Base-by-base conservation (phyloP, 73 alveolate genomes). In the Blepharisma japonicum region DNA sequence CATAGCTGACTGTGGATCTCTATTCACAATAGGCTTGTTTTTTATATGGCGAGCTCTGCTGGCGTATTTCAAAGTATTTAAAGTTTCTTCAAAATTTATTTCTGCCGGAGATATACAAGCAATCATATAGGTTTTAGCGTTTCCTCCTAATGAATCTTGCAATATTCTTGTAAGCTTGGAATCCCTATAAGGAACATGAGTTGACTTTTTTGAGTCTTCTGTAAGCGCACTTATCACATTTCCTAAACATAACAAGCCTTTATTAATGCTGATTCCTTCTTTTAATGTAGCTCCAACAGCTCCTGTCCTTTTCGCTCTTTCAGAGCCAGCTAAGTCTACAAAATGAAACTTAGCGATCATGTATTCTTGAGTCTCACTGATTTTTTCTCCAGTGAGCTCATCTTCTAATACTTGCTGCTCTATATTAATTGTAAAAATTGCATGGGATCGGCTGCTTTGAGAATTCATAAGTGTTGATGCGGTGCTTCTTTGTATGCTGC, bases 241-340 rank as follows among this genome's bases (percentile, higher is more conserved):
- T 9, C 98, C 98, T 27, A 96, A 85, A 46, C 94, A 91, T 46
- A 96, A 85, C 51, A 96, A 89, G 23, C 98, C 94, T 81, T 89
- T 88, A 82, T 96, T 96, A 50, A 96, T 96, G 32, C 90, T 91
- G 38, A 96, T 96, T 6, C 99, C 98, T 89, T 96, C 99, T 56
- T 94, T 90, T 56, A 92, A 86, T 23, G 93, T 87, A 56, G 83
- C 90, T 0, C 94, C 96, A 9, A 87, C 84, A 7, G 98, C 98
- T 25, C 96, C 95, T 42, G 97, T 91, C 53, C 95, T 90, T 71
- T 96, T 94, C 8, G 90, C 90, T 76, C 98, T 91, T 85, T 96
- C 99, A 86, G 97, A 88, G 51, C 99, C 99, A 5, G 99, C 99
- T 86, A 96, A 82, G 88, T 96, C 99, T 2, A 96, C 99, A 79